Conservation (phyloP, 1,284 basidiomycete species). For the Schizopora paradoxa region DNA sequence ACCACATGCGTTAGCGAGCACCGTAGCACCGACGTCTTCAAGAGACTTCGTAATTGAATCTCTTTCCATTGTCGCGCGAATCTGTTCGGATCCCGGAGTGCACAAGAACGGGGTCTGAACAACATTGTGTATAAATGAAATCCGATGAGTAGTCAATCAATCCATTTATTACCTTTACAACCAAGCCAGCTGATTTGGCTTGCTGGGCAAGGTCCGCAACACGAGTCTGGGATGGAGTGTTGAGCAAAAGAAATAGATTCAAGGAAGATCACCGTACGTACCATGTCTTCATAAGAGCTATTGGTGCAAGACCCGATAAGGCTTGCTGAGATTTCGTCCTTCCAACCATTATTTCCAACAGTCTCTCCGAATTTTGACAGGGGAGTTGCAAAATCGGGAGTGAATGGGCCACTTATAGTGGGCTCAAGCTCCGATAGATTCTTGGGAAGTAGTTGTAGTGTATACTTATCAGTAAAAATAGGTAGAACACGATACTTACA, state of each 20-base stretch:
- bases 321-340: slow-evolving; percentile 85
- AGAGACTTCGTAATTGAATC: slow-evolving; percentile 82
- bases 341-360: slow-evolving; percentile 83
- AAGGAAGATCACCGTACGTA: slow-evolving; percentile 26
- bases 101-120: slow-evolving; percentile 86
- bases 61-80: slow-evolving; percentile 95
- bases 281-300: slow-evolving; percentile 95
- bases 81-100: slow-evolving; percentile 96
- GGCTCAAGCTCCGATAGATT: slow-evolving; percentile 92
- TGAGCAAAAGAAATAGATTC: slow-evolving; percentile 11
- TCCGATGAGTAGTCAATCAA: neutral
- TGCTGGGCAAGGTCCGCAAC: slow-evolving; percentile 91
- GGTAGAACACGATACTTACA: slow-evolving; percentile 41
- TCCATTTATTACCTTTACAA: slow-evolving; percentile 50
- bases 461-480: neutral
- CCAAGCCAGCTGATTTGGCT: slow-evolving; percentile 80
- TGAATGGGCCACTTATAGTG: slow-evolving; percentile 96
- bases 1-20: slow-evolving; percentile 97
- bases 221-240: slow-evolving; percentile 48
- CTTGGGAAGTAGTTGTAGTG: slow-evolving; percentile 33
- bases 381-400: slow-evolving; percentile 94
- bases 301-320: slow-evolving; percentile 99
- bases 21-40: slow-evolving; percentile 83
- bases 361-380: slow-evolving; percentile 87
- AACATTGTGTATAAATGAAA: slow-evolving; percentile 6